Evolutionary conservation across 2,329 filamentous ascomycete genomes (phyloP).

Genomic region (Aspergillus unguis): DNA sequence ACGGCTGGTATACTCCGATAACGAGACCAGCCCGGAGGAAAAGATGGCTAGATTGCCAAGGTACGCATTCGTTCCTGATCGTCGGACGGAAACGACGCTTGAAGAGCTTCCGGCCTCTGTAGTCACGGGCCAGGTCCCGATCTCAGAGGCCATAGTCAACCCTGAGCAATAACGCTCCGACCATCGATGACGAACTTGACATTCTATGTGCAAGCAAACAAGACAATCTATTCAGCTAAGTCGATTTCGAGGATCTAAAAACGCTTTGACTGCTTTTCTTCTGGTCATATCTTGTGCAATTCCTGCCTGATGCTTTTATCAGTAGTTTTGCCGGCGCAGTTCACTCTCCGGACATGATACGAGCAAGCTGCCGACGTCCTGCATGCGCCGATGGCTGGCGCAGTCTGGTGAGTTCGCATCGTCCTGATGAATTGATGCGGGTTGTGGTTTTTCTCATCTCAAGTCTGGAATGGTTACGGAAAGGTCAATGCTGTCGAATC

Average conservation of each 20-base stretch:
- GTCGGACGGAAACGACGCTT: constrained; percentile 36
- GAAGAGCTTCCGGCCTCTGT: constrained; percentile 33
- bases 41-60: constrained; percentile 75
- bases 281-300: constrained; percentile 20
- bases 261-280: constrained; percentile 21
- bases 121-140: constrained; percentile 33
- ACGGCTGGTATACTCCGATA: constrained; percentile 77
- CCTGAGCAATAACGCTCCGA: constrained; percentile 20
- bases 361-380: background rate
- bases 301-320: constrained; percentile 32
- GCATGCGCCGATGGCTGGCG: background rate
- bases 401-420: constrained; percentile 9
- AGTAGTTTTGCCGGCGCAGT: constrained; percentile 30
- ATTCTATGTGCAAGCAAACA: constrained; percentile 1
- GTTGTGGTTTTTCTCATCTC: background rate
- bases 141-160: constrained; percentile 32
- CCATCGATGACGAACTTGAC: background rate
- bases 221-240: constrained; percentile 32
- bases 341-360: constrained; percentile 2
- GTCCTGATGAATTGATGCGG: constrained; percentile 8
- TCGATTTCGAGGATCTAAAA: constrained; percentile 34
- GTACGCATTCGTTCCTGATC: constrained; percentile 64
- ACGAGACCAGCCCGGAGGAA: constrained; percentile 79
- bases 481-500: too few relatives aligned
- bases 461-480: too few relatives aligned